phyloP scores from a whole-genome alignment of 495 filamentous ascomycete species.

The Hyaloscypha bicolor region DNA sequence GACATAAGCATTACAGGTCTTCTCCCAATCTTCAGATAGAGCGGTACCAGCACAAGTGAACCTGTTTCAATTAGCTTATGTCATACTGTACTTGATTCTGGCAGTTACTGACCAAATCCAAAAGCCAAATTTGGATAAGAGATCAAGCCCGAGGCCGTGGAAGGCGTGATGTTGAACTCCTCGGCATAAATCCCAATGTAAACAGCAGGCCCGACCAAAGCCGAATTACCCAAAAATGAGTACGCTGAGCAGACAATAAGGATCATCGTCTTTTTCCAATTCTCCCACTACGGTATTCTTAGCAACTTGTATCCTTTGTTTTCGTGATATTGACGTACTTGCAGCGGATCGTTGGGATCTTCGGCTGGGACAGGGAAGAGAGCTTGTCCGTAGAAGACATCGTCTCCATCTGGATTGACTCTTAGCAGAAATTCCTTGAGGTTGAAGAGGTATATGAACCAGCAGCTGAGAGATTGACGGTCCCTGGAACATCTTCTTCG shows the following conservation, averaged over 20 bases:
- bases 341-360: slow-evolving; percentile 67
- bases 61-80: slow-evolving; percentile 34
- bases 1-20: slow-evolving; percentile 58
- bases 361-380: slow-evolving; percentile 64
- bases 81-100: background rate
- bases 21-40: slow-evolving; percentile 60
- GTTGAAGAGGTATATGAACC: slow-evolving; percentile 32
- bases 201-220: slow-evolving; percentile 58
- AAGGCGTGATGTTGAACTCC: slow-evolving; percentile 53
- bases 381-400: slow-evolving; percentile 61
- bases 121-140: slow-evolving; percentile 66
- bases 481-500: slow-evolving; percentile 59
- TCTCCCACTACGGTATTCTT: slow-evolving; percentile 49
- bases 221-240: slow-evolving; percentile 62
- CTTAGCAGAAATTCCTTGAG: background rate
- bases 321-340: slow-evolving; percentile 35
- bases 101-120: slow-evolving; percentile 50
- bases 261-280: slow-evolving; percentile 61
- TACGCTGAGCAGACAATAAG: slow-evolving; percentile 60
- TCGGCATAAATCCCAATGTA: slow-evolving; percentile 61
- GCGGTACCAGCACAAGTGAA: slow-evolving; percentile 58
- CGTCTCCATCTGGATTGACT: slow-evolving; percentile 55
- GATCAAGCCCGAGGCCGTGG: slow-evolving; percentile 56
- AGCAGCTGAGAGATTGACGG: slow-evolving; percentile 54
- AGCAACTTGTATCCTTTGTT: background rate